Base-by-base conservation (phyloP, 2,329 filamentous ascomycete species). In the Lecanicillium sp. region DNA sequence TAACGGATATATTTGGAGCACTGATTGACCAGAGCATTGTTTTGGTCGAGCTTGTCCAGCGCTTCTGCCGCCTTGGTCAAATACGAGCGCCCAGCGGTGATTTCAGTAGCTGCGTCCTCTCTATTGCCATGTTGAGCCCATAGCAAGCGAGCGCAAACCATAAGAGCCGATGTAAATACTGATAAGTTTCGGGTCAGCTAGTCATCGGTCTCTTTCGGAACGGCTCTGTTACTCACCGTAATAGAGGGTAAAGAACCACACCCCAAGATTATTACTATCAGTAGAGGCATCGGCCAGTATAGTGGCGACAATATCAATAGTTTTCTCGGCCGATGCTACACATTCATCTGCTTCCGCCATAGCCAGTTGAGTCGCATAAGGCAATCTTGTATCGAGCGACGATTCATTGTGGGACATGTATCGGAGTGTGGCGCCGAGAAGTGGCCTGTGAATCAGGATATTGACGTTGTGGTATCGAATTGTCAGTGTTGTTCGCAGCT, bases 401-500 rank as follows among this genome's bases (percentile, higher is more conserved):
- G 30, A 29, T n/a, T 42, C 40, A 12, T 31, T 31, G 14, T 32
- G 34, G 18, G 39, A 41, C 13, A 44, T 31, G 12, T 44, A 32
- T 14, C 18, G 33, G 16, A 44, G 33, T 4, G 35, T 35, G 7
- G 29, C 18, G 29, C 27, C 35, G 2, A 58, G 35, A 7, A 55
- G 42, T 2, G 56, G 55, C 2, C 58, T 46, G 29, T 59, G 53
- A 1, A 52, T 49, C 1, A 62, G 46, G 1, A 61, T 48, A 11
- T 49, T 52, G 9, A 60, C 37, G 35, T 56, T 60, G 29, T 56
- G 55, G 33, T 59, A 55, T 12, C 58, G 41, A 3, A 60, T 36
- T 0, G 56, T 53, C 4, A 59, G 50, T 4, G 73, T 63, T 7
- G 70, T 52, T 3, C 58, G 55, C 29, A 69, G 61, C 6, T 49